Conservation (phyloP, 2,329 filamentous ascomycete genomes). For the Mariannaea elegans region DNA sequence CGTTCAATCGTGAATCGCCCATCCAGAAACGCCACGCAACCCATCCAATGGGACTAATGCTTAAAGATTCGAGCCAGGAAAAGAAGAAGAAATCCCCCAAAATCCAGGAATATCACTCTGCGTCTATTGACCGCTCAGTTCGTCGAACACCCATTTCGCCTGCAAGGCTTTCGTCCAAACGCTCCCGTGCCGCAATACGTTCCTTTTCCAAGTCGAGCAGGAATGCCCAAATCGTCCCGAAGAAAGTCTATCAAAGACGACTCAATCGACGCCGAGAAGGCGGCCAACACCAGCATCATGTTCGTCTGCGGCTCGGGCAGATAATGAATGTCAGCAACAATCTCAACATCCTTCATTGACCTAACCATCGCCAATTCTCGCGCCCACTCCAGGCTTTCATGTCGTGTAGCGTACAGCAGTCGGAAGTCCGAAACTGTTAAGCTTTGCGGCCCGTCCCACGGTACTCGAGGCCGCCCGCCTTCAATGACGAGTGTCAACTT, state of each 20-base stretch:
- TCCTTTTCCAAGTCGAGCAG: conserved; percentile 34
- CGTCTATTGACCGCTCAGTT: conserved; percentile 15
- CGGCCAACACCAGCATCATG: conserved; percentile 65
- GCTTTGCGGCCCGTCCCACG: conserved; percentile 58
- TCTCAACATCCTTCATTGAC: conserved; percentile 58
- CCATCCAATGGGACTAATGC: conserved; percentile 1
- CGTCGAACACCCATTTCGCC: conserved; percentile 35
- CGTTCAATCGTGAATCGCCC: conserved; percentile 18
- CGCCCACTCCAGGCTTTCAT: conserved; percentile 66
- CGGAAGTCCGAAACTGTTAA: conserved; percentile 58
- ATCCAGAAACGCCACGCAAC: conserved; percentile 12
- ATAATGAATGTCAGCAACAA: conserved; percentile 62
- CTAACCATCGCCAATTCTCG: conserved; percentile 61
- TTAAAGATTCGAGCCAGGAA: conserved; percentile 1
- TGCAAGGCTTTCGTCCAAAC: conserved; percentile 36
- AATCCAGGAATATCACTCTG: neutral
- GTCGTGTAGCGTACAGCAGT: conserved; percentile 53
- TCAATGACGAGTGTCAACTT: conserved; percentile 62
- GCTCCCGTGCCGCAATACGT: conserved; percentile 35
- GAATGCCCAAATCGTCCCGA: conserved; percentile 40
- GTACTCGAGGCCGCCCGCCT: conserved; percentile 60
- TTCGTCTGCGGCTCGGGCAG: conserved; percentile 62
- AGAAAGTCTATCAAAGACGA: conserved; percentile 64
- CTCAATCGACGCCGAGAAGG: conserved; percentile 68
- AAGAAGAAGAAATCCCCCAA: neutral